phyloP scores from a whole-genome alignment of 1,139 yeast species.

The Nakaseomyces uthaithaninus region DNA sequence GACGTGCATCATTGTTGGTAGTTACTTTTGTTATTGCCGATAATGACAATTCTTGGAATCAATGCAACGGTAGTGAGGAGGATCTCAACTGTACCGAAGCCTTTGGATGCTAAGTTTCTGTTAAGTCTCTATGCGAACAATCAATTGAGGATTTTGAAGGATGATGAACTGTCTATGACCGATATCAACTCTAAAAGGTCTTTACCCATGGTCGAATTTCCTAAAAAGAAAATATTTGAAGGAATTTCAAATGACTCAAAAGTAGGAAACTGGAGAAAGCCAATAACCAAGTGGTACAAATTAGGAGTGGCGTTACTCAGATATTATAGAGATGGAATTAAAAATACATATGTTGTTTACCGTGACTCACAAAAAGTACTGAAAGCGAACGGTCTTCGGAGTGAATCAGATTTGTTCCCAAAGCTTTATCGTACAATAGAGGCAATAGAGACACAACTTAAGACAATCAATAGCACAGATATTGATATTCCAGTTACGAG shows the following conservation, averaged over 20 bases:
- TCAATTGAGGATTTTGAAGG: neutral
- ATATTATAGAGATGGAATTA: conserved; percentile 23
- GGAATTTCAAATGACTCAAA: conserved; percentile 17
- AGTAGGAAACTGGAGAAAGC: conserved; percentile 26
- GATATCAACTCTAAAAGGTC: conserved; percentile 17
- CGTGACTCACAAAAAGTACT: conserved; percentile 12
- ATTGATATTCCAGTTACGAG: conserved; percentile 16
- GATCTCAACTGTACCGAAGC: neutral
- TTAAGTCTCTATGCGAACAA: neutral
- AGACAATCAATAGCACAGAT: conserved; percentile 3
- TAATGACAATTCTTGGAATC: neutral
- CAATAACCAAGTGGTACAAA: conserved; percentile 23
- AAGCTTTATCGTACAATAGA: conserved; percentile 14
- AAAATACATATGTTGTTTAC: conserved; percentile 18
- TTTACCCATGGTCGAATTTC: conserved; percentile 20
- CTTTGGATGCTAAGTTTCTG: neutral
- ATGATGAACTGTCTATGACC: neutral
- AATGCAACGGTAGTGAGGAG: neutral
- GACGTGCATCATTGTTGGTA: no score
- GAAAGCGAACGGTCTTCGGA: neutral
- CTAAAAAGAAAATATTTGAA: conserved; percentile 17
- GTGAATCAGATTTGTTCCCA: neutral
- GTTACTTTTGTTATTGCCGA: no score
- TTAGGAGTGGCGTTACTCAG: conserved; percentile 21
- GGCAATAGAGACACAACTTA: conserved; percentile 15